Evolutionary conservation across 2,329 filamentous ascomycete species (phyloP).

Genomic region (Alternaria postmessia): DNA sequence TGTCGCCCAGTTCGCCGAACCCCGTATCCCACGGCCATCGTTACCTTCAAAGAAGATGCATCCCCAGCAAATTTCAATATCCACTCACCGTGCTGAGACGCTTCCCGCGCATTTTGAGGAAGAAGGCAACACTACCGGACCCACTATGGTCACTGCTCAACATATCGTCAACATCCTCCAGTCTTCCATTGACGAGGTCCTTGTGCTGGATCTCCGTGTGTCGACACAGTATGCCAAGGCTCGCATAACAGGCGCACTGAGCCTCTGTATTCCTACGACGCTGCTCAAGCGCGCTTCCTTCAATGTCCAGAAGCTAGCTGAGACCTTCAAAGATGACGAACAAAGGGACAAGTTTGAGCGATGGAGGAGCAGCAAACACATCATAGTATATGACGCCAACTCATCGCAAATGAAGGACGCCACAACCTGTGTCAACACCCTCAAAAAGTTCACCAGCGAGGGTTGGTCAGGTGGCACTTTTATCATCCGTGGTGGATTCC

Average conservation of each 20-base stretch:
- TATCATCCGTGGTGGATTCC: conserved; percentile 84
- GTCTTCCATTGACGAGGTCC: conserved; percentile 60
- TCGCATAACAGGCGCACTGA: conserved; percentile 81
- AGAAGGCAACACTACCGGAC: conserved; percentile 39
- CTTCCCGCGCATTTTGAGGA: conserved; percentile 48
- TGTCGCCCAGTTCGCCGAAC: conserved; percentile 46
- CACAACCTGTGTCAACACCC: conserved; percentile 79
- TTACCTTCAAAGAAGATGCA: conserved; percentile 36
- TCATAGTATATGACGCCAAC: conserved; percentile 86
- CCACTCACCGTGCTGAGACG: conserved; percentile 56
- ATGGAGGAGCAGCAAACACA: conserved; percentile 77
- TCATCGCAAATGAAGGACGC: conserved; percentile 84
- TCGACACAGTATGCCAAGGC: conserved; percentile 81
- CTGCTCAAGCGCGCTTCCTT: conserved; percentile 90
- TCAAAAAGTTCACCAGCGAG: conserved; percentile 91
- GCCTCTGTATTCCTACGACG: conserved; percentile 94
- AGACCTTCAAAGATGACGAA: conserved; percentile 78
- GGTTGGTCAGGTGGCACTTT: conserved; percentile 77
- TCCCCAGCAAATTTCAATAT: conserved; percentile 24
- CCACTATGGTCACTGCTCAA: conserved; percentile 57
- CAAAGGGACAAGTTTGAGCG: conserved; percentile 76
- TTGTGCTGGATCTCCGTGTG: conserved; percentile 87
- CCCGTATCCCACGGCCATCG: conserved; percentile 42
- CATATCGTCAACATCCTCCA: conserved; percentile 59
- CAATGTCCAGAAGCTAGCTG: conserved; percentile 84